A percentile compares a stretch with the other conserved stretches of the same genome.
Evolutionary conservation across 495 filamentous ascomycete species (phyloP).

Genomic region (Cenococcum geophilum): DNA sequence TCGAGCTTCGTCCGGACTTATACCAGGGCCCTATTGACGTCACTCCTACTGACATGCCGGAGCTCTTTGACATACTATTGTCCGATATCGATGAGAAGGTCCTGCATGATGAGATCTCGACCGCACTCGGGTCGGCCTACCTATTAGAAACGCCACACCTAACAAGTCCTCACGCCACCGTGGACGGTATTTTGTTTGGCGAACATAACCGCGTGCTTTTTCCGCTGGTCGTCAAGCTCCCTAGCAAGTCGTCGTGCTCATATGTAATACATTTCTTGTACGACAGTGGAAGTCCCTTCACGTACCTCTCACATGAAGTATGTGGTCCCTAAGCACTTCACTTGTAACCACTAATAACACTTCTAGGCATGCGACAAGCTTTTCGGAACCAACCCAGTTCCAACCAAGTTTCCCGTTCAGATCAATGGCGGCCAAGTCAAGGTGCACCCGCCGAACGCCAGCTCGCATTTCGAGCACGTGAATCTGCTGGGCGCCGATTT

Average conservation of each 20-base stretch:
- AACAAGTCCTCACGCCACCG: neutral
- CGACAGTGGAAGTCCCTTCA: too few relatives aligned
- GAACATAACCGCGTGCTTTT: neutral
- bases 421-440: neutral
- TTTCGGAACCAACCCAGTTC: neutral
- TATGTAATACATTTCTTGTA: too few relatives aligned
- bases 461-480: neutral
- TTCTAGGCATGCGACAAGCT: neutral
- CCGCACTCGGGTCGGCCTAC: neutral
- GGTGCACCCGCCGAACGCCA: neutral
- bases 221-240: neutral
- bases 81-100: neutral
- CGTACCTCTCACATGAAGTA: neutral
- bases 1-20: too few relatives aligned
- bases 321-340: neutral
- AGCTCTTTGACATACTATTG: neutral
- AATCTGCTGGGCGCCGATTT: neutral
- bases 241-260: neutral
- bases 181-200: neutral
- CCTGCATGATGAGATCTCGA: neutral
- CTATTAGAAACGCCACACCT: too few relatives aligned
- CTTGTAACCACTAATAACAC: too few relatives aligned
- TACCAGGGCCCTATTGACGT: neutral
- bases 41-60: neutral
- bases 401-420: neutral